Base-by-base conservation (phyloP, 2,329 filamentous ascomycete species). In the Seiridium cupressi region DNA sequence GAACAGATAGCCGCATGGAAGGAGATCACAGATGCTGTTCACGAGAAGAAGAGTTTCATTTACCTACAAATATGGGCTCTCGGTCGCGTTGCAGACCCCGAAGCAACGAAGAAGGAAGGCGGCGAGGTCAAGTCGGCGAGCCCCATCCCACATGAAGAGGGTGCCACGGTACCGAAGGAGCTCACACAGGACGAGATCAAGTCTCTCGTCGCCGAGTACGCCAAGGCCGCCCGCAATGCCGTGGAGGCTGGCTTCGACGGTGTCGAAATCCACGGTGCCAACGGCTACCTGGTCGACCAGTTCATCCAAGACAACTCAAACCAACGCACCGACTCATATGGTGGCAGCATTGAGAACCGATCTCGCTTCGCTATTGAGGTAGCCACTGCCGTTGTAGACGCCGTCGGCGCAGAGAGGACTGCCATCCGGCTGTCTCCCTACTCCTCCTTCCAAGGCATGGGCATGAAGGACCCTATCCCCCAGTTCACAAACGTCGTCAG, bases 41-140 rank as follows among this genome's bases (percentile, higher is more conserved):
- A 89, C 71, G 74, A 74, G 40, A 83, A 85, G 67, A 81, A 82
- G 36, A 77, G 77, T 44, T 82, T 79, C 68, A 85, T 90, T 56
- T 89, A 79, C 72, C 70, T 80, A 2, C 89, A 91, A 68, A 76
- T 91, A 0, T 89, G 85, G 79, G 81, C 80, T 0, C 74, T 85
- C 5, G 87, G 89, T 4, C 81, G 88, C 3, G 79, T 80, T 3
- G 83, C 82, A 0, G 71, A 76, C 44, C 58, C 63, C 0, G 67
- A 67, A 1, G 36, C 68, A 5, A 64, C 68, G 3, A 51, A 62
- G 26, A 65, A 66, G 13, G 72, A 75, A 47, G 72, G 69, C 9
- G 32, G 44, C 59, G 0, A 68, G 0, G 72, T 68, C 44, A 68
- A 67, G 26, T 26, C 48, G n/a, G 44, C 60, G 34, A 53, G 46